Base-by-base conservation (phyloP, 768 basidiomycete genomes). In the Mycena amicta region DNA sequence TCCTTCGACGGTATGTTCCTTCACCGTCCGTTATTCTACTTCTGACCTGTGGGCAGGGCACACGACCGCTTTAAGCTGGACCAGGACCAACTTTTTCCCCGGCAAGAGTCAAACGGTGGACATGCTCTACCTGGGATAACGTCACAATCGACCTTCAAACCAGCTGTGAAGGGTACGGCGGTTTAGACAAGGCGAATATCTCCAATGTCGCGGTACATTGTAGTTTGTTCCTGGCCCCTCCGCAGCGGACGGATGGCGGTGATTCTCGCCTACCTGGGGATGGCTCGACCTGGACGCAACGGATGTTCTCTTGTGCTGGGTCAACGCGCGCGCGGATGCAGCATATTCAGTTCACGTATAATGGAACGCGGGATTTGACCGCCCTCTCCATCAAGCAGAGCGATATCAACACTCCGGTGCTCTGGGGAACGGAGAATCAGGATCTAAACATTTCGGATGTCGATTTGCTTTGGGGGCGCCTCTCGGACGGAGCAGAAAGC, bases 211-310 rank as follows among this genome's bases (percentile, higher is more conserved):
- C 63, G n/a, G 66, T 69, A 6, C 50, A 61, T 18, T 69, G 66
- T 40, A 56, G 57, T 4, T 30, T 66, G 39, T 62, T 67, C 43
- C 39, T 66, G 2, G 66, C 55, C 0, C 66, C 68, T 3, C 63
- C 66, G 4, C 53, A 58, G 27, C 62, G 68, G 15, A 51, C 65
- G 2, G 68, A 69, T 12, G 61, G 59, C 30, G 68, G 68, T 4
- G 66, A 69, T 41, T 37, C 60, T 0, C 46, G 54, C 18, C 2
- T 59, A 4, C 55, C 55, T 6, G 53, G 29, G 5, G 52, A 43
- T 2, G 63, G 63, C n/a, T 69, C 68, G 27, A 69, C 61, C 8
- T 69, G 66, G 66, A 51, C 50, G 16, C 68, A 69, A 25, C 52
- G 53, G 16, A 12, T 67, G 18, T 58, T 62, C 23, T 41, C 43